Evolutionary conservation across 1,139 yeast species (phyloP), one percentile per base, ranked within the genome.

Genomic region (Oligophagozyma castellii): DNA sequence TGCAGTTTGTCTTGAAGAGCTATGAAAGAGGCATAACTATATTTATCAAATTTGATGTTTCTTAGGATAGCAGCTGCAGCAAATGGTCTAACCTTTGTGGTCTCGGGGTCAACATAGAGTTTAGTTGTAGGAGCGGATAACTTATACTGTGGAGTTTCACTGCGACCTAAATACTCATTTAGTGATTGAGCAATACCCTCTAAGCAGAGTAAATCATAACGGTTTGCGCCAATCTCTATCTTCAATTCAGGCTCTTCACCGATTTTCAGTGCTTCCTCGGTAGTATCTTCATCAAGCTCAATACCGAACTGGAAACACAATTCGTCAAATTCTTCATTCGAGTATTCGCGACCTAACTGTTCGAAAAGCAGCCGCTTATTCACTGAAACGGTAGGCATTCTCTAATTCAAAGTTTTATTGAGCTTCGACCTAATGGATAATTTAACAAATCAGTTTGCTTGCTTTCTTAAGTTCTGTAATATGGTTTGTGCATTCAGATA

Each of bases 131-230:
- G 89, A 32, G 60, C 59, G 20, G 66, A 61, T 35, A 79, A 62
- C 34, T 61, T 70, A 64, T 69, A 89, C 19, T 59, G 56, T 30
- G 98, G 95, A 23, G 78, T 63, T 31, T 60, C 53, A 8, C 57
- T 52, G 37, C 70, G 70, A 22, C 92, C 94, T 46, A 86, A 65
- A 53, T 81, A 92, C 53, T 84, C 93, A 50, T 84, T 84, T 51
- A 92, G 65, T 1, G 96, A 92, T 51, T 84, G 93, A 1, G 95
- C 83, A 56, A 92, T 86, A 51, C 99, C 99, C 59, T 92, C 99
- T 41, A 84, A 78, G 63, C 98, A 92, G 44, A 92, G 73, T 89
- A 92, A 74, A 55, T 89, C 99, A 51, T 89, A 92, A 62, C 98
- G 73, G 61, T 92, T 92, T 39, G 99, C 99, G 33, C 95, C 96